Evolutionary conservation across 1,284 basidiomycete species (phyloP).

Genomic region (Boletus sp.): DNA sequence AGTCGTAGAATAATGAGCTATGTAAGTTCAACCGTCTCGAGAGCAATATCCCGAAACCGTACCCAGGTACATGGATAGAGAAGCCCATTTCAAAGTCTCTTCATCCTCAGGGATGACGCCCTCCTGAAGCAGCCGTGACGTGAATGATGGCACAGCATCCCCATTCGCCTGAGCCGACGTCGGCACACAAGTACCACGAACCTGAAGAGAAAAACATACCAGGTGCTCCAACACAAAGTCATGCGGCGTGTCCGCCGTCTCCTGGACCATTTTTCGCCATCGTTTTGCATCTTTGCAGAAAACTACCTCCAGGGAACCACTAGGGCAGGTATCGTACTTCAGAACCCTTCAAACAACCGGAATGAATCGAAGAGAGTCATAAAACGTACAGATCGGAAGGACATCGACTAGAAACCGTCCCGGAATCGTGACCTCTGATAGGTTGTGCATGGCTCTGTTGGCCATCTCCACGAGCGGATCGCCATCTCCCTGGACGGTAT

Average conservation of each 20-base stretch:
- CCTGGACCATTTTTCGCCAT: conserved; percentile 35
- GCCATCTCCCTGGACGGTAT: conserved; percentile 16
- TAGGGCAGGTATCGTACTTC: conserved; percentile 24
- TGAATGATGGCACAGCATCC: conserved; percentile 37
- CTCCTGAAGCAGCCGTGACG: conserved; percentile 22
- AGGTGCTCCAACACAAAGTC: conserved; percentile 25
- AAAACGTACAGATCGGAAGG: conserved; percentile 27
- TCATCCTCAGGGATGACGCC: conserved; percentile 14
- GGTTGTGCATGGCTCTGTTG: conserved; percentile 15
- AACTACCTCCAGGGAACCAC: conserved; percentile 46
- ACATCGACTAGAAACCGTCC: conserved; percentile 30
- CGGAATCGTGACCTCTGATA: conserved; percentile 12
- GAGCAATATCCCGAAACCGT: not conserved
- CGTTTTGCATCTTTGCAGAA: conserved; percentile 38
- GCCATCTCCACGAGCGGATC: conserved; percentile 28
- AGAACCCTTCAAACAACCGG: not conserved
- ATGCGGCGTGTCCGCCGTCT: conserved; percentile 39
- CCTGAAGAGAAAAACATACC: too few species aligned
- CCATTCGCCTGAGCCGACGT: conserved; percentile 35
- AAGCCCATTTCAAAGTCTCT: conserved; percentile 15
- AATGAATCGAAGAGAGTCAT: not conserved
- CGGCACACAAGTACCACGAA: too few species aligned
- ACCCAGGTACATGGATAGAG: conserved; percentile 7
- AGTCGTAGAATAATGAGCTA: not conserved
- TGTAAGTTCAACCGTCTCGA: not conserved